phyloP scores from a whole-genome alignment of 2,329 filamentous ascomycete species.

The Fusarium luffae region DNA sequence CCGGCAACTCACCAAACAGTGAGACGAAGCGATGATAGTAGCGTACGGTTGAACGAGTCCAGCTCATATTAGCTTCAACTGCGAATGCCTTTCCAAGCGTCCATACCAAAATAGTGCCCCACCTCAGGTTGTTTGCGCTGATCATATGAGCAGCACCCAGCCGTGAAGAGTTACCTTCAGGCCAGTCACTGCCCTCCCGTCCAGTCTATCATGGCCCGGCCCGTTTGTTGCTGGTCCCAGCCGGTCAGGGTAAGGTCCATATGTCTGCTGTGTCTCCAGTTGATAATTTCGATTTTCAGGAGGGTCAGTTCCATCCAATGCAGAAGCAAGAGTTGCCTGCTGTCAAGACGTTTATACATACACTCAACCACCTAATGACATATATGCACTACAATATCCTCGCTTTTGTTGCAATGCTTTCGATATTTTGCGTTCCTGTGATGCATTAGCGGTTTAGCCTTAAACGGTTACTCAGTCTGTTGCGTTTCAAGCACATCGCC shows the following conservation, averaged over 20 bases:
- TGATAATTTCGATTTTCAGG: not conserved
- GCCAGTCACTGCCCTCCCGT: not conserved
- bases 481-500: constrained; percentile 29
- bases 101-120: constrained; percentile 4
- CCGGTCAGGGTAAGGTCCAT: not conserved
- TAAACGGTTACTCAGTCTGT: constrained; percentile 6
- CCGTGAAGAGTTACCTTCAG: not conserved
- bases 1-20: not conserved
- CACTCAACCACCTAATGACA: not conserved
- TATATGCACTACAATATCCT: not conserved
- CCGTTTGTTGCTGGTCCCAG: constrained; percentile 18
- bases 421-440: constrained; percentile 9
- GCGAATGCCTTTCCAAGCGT: not conserved
- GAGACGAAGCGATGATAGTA: not conserved
- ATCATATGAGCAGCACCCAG: constrained; percentile 7
- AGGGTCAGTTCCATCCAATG: not conserved
- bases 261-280: not conserved
- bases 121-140: constrained; percentile 7
- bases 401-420: not conserved
- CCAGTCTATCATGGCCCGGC: constrained; percentile 20
- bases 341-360: not conserved
- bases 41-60: not conserved
- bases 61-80: constrained; percentile 20
- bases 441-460: constrained; percentile 20
- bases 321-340: not conserved